A percentile compares a stretch with the other conserved stretches of the same genome.
Evolutionary conservation across 192 early-diverging fungal species (phyloP).

Genomic region (Oehlia diaphana): DNA sequence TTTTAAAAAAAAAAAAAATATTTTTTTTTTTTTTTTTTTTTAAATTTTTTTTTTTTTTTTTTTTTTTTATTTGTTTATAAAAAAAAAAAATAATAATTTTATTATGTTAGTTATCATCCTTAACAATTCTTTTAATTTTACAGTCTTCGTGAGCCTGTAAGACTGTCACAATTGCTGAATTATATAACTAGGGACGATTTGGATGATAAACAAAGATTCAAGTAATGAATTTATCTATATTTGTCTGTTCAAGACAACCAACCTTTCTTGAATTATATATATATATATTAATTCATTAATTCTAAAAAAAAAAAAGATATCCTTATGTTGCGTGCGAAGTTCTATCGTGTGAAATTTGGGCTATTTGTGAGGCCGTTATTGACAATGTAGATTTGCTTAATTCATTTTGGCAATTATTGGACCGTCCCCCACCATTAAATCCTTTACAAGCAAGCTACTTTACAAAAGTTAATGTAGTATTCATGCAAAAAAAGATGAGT

Average conservation of each 20-base stretch:
- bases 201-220: constrained; percentile 77
- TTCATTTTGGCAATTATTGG: constrained; percentile 85
- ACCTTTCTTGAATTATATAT: background rate
- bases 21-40: no score
- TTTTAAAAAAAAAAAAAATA: no score
- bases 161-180: constrained; percentile 73
- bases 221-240: constrained; percentile 47
- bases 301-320: constrained; percentile 53
- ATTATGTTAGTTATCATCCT: background rate
- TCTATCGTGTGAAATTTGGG: constrained; percentile 73
- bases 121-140: background rate
- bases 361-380: constrained; percentile 75
- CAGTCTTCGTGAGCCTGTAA: constrained; percentile 76
- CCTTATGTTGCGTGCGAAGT: constrained; percentile 82
- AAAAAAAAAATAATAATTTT: no score
- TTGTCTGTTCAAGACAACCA: background rate
- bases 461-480: constrained; percentile 83
- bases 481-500: constrained; percentile 86
- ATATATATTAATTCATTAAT: background rate
- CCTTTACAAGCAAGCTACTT: constrained; percentile 88
- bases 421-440: constrained; percentile 72
- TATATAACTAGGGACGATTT: constrained; percentile 84
- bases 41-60: no score
- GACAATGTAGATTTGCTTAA: constrained; percentile 72
- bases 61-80: no score